Conservation (phyloP, 306 rosid genomes). For the Pyrus betulifolia region DNA sequence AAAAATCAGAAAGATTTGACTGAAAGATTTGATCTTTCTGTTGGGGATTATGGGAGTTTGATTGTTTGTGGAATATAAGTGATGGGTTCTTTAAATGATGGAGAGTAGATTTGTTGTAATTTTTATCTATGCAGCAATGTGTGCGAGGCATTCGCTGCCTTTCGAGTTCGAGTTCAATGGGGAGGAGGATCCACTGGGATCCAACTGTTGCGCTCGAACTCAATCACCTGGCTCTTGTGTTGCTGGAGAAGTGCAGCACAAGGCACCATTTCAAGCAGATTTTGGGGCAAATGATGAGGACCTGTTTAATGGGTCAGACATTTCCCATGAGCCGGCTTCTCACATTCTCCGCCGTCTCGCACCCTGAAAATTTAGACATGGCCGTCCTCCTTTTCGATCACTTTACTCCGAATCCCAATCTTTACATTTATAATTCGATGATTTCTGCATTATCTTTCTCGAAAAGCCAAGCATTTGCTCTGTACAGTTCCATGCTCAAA, state of each 20-base stretch:
- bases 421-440: slow-evolving; percentile 50
- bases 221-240: slow-evolving; percentile 36
- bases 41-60: not conserved
- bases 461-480: slow-evolving; percentile 22
- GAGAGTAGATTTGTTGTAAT: not conserved
- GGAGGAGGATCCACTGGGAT: slow-evolving; percentile 33
- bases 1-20: not conserved
- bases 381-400: slow-evolving; percentile 39
- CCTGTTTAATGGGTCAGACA: slow-evolving; percentile 38
- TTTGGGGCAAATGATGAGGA: slow-evolving; percentile 45
- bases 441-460: slow-evolving; percentile 36
- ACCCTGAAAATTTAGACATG: slow-evolving; percentile 43
- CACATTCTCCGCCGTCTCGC: slow-evolving; percentile 43
- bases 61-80: not conserved
- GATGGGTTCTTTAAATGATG: too few relatives aligned
- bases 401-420: slow-evolving; percentile 47
- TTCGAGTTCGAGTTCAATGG: slow-evolving; percentile 22
- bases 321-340: slow-evolving; percentile 67
- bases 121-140: slow-evolving; percentile 13
- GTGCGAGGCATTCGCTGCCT: slow-evolving; percentile 23
- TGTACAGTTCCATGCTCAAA: slow-evolving; percentile 34
- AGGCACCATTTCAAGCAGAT: slow-evolving; percentile 53
- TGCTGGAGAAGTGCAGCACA: slow-evolving; percentile 45
- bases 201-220: slow-evolving; percentile 40
- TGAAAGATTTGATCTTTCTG: not conserved